These are phyloP conservation scores for Stephanocyclus meneghinianus DNA, from an alignment of 352 stramenopile species.

Conservation along the genomic window DNA sequence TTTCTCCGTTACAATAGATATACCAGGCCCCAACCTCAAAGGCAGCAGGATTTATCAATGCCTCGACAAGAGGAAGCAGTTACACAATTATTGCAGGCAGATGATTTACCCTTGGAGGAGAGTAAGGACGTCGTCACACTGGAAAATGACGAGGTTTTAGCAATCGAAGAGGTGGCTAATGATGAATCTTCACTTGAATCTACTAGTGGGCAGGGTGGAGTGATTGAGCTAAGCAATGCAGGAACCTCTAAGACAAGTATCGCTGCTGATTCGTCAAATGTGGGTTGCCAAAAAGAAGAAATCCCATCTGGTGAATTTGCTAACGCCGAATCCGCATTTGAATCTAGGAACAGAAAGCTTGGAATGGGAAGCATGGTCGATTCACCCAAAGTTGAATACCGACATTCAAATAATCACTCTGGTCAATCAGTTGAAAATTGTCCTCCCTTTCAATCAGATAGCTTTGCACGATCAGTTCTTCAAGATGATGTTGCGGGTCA, in stretches of 20 bases:
- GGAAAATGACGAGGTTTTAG: too few relatives aligned
- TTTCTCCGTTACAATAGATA: background rate
- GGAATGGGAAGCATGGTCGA: too few relatives aligned
- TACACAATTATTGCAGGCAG: background rate
- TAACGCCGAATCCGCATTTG: too few relatives aligned
- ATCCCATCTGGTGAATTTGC: background rate
- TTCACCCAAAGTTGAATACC: too few relatives aligned
- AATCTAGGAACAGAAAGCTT: too few relatives aligned
- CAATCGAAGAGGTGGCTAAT: background rate
- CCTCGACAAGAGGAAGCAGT: background rate
- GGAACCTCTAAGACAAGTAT: too few relatives aligned
- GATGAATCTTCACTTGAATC: background rate
- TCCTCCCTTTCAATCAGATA: background rate
- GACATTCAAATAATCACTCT: background rate
- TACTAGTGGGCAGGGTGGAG: too few relatives aligned
- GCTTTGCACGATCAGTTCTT: background rate
- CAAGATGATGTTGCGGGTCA: background rate
- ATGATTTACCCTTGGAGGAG: background rate
- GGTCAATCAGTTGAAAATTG: background rate
- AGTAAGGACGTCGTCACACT: background rate
- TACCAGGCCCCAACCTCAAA: background rate
- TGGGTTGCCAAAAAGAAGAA: background rate
- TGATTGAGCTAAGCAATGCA: too few relatives aligned
- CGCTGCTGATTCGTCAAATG: background rate
- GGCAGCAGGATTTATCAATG: background rate